Base-by-base conservation (phyloP, 331 rosid species). In the Arachis monticola region DNA sequence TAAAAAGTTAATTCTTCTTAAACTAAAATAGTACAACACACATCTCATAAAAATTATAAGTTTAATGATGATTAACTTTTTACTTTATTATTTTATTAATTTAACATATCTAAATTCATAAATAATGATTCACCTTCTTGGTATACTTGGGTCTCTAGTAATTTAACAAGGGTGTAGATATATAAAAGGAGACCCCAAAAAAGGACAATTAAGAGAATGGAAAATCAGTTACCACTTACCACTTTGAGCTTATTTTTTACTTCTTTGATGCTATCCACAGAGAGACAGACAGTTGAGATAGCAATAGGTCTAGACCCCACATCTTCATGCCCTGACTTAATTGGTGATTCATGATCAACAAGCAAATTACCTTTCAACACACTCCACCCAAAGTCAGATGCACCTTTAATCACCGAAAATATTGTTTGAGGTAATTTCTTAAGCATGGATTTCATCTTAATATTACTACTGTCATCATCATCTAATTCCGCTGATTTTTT, bases 171-270 rank as follows among this genome's bases (percentile, higher is more conserved):
- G 38, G 38, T 32, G 38, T 32, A 32, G 38, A 32, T 32, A 32
- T 32, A 32, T 32, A 32, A 32, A 32, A 32, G 38, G 38, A 32
- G 3, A 32, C 38, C 38, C 2, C 2, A 32, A 32, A 32, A 32
- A 32, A 32, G 38, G 3, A 32, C 3, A 1, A 32, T 32, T 2
- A 32, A 2, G 3, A 32, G 3, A 32, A 32, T 32, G 38, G 38
- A 32, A 32, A 32, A 58, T 22, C 12, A 14, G 75, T 31, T 87
- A 84, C 85, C 88, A 12, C 77, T 17, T 87, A 87, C 85, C 86
- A 77, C 81, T 53, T 70, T 65, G 1, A 84, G 82, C 35, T 73
- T 76, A 67, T 57, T n/a, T 70, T 83, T 81, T 3, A 83, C 68
- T 53, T 30, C 44, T 76, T 83, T 81, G 77, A 86, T 60, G 32